These are phyloP conservation scores for Claviceps sp. DNA, from an alignment of 2,329 filamentous ascomycete genomes.

Conservation along the genomic window DNA sequence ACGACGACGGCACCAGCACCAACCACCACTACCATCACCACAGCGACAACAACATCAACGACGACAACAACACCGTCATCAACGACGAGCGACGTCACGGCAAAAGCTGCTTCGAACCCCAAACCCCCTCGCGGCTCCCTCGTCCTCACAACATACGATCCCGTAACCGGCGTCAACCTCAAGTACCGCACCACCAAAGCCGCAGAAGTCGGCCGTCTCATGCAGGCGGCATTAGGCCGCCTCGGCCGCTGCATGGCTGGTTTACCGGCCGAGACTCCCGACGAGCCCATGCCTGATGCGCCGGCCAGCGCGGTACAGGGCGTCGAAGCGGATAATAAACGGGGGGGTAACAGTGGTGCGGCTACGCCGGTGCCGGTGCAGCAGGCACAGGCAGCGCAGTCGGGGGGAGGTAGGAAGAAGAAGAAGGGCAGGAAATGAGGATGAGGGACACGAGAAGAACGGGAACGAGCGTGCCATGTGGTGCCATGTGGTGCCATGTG, in stretches of 20 bases:
- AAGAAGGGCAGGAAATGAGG: slow-evolving; percentile 54
- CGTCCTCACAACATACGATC: slow-evolving; percentile 81
- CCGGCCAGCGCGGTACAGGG: slow-evolving; percentile 8
- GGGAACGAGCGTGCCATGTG: background rate
- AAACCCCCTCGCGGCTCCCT: slow-evolving; percentile 54
- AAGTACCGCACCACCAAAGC: slow-evolving; percentile 90
- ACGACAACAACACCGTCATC: background rate
- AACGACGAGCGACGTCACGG: slow-evolving; percentile 12
- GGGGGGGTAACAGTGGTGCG: slow-evolving; percentile 14
- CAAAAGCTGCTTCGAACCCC: slow-evolving; percentile 12
- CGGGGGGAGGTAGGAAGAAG: slow-evolving; percentile 47
- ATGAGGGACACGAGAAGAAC: background rate
- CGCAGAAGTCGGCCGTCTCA: slow-evolving; percentile 73
- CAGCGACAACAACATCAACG: background rate
- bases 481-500: background rate
- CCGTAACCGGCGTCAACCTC: slow-evolving; percentile 63
- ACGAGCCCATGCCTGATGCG: slow-evolving; percentile 30
- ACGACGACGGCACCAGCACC: background rate
- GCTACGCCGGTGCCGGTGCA: slow-evolving; percentile 13
- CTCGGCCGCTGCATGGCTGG: slow-evolving; percentile 58
- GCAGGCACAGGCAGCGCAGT: slow-evolving; percentile 12
- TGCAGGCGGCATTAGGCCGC: slow-evolving; percentile 56
- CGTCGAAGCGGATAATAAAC: slow-evolving; percentile 16
- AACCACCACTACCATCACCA: no score
- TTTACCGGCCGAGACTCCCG: slow-evolving; percentile 27